Evolutionary conservation across 768 basidiomycete genomes (phyloP), one percentile per base, ranked within the genome.

Genomic region (Dentipellis sp.): DNA sequence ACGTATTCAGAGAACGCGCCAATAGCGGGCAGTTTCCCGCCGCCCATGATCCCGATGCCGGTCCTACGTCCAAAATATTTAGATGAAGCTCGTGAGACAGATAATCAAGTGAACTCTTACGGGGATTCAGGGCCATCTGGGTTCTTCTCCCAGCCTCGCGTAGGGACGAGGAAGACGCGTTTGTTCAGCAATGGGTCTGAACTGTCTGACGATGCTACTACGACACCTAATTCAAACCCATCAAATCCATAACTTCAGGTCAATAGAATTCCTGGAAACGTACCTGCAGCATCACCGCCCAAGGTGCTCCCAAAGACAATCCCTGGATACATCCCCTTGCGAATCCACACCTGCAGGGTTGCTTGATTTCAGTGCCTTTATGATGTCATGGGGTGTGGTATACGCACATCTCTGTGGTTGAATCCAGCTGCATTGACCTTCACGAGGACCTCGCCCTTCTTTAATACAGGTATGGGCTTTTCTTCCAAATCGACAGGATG

Each of bases 1-100:
- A 91, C 77, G 62, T 89, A 88, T 61, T 92, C 82, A 8, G 85
- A 67, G 63, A 91, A 91, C 0, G 88, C 89, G 0, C 91, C 91
- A 7, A 85, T 65, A 6, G 75, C 69, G 0, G 77, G 83, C 21
- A 70, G 69, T 7, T 64, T 66, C 0, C 74, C 76, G 1, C 84
- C 81, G 0, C 91, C 91, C 10, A 91, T 64, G 56, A 87, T 79
- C 14, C 81, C 78, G 53, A 88, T 84, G n/a, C 84, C 57, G 29
- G 29, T 6, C 29, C 50, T 57, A 8, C 56, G 40, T 63, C 61
- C 34, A 62, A 39, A 36, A 59, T 42, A 45, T 34, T 8, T n/a
- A 23, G 3, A 58, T 55, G 4, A 61, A 62, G 52, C 59, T 64
- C 22, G 11, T 40, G 34, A 11, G 10, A 14, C 50, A 4, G 47